Percentiles rank a stretch among this genome's conserved stretches.
Conservation (phyloP, 352 stramenopile species). For the Elongisporangium prolatum region DNA sequence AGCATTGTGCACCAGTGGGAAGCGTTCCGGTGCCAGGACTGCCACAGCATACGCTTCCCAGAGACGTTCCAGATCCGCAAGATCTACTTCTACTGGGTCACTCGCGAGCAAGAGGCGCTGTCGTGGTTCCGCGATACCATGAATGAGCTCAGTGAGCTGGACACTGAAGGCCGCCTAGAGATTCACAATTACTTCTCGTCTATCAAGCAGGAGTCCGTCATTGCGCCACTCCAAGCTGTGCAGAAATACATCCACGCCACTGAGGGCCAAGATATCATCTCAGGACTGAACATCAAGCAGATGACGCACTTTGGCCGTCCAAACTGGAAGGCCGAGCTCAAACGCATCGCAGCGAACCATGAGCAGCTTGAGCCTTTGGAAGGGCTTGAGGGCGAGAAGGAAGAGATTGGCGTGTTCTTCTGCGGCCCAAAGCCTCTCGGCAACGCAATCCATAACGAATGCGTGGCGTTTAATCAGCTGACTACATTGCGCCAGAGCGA, state of each 20-base stretch:
- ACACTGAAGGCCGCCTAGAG: slow-evolving; percentile 68
- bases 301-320: slow-evolving; percentile 72
- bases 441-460: slow-evolving; percentile 55
- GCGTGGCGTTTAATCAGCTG: slow-evolving; percentile 45
- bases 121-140: slow-evolving; percentile 81
- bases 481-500: slow-evolving; percentile 23
- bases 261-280: slow-evolving; percentile 67
- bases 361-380: slow-evolving; percentile 20
- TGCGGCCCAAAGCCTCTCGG: slow-evolving; percentile 63
- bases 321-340: slow-evolving; percentile 68
- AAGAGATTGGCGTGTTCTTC: slow-evolving; percentile 79
- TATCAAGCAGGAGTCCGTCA: slow-evolving; percentile 49
- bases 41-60: slow-evolving; percentile 51
- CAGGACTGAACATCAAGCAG: slow-evolving; percentile 65
- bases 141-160: slow-evolving; percentile 71
- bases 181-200: slow-evolving; percentile 85
- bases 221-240: slow-evolving; percentile 55
- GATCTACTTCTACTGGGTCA: slow-evolving; percentile 87
- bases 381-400: slow-evolving; percentile 21
- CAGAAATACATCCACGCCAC: slow-evolving; percentile 71
- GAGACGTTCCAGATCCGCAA: slow-evolving; percentile 65
- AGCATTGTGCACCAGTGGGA: slow-evolving; percentile 70
- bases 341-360: slow-evolving; percentile 44
- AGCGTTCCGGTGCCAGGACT: slow-evolving; percentile 46
- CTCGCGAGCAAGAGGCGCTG: slow-evolving; percentile 62